phyloP scores from a whole-genome alignment of 1,139 yeast genomes.

The Hanseniaspora gamundiae region DNA sequence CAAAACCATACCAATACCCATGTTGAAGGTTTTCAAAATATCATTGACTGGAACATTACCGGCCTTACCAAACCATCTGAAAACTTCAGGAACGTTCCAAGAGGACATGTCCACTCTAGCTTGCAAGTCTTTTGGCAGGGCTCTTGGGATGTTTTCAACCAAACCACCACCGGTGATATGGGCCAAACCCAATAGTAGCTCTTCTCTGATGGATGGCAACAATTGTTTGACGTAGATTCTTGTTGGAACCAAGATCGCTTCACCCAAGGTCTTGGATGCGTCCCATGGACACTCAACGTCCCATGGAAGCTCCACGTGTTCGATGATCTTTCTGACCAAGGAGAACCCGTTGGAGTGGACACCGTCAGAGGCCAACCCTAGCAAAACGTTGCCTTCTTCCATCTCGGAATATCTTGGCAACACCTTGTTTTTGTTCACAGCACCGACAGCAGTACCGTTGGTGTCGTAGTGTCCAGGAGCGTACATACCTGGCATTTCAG shows the following conservation, averaged over 20 bases:
- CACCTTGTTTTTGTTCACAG: slow-evolving; percentile 69
- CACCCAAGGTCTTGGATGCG: slow-evolving; percentile 61
- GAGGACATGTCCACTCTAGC: slow-evolving; percentile 68
- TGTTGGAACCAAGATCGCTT: slow-evolving; percentile 80
- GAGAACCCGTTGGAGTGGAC: slow-evolving; percentile 96
- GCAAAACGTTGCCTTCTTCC: slow-evolving; percentile 66
- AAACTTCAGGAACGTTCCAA: slow-evolving; percentile 81
- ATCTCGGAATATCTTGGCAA: slow-evolving; percentile 60
- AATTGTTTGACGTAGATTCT: slow-evolving; percentile 88
- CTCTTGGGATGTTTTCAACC: slow-evolving; percentile 92
- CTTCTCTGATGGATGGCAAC: slow-evolving; percentile 58
- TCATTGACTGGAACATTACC: slow-evolving; percentile 85
- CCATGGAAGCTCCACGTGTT: slow-evolving; percentile 56
- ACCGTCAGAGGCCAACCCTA: slow-evolving; percentile 87
- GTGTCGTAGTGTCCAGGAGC: slow-evolving; percentile 93
- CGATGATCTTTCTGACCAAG: slow-evolving; percentile 87
- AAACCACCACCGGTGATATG: slow-evolving; percentile 99
- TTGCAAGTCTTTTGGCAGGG: slow-evolving; percentile 67
- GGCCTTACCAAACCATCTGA: slow-evolving; percentile 86
- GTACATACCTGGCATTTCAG: slow-evolving; percentile 99
- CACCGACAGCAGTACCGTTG: slow-evolving; percentile 97
- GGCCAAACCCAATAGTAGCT: slow-evolving; percentile 73
- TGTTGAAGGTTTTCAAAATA: slow-evolving; percentile 79
- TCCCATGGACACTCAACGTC: slow-evolving; percentile 81
- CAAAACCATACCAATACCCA: slow-evolving; percentile 96